Evolutionary conservation across 305 asterid genomes (phyloP), one percentile per base, ranked within the genome.

Genomic region (Plantago coronopus): DNA sequence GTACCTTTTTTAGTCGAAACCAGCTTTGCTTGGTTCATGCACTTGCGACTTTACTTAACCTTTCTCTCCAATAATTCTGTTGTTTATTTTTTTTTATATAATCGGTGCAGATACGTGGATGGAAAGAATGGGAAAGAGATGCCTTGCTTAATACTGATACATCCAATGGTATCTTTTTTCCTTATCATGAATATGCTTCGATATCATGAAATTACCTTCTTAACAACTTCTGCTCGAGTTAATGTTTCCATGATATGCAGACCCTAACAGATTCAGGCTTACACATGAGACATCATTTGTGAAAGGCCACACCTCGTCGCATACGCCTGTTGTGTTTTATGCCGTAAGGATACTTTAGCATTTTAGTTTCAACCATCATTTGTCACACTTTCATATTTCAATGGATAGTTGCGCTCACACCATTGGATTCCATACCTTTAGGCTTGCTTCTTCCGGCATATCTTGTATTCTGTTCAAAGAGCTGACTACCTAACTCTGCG

Each of bases 401-500:
- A 27, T 27, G 34, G 34, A 27, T 27, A 27, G 34, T n/a, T 27
- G 34, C 7, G 34, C 34, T 27, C 34, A 27, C 7, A 8, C 5
- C 34, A 27, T 27, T 27, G 34, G 34, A n/a, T 27, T 27, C 34
- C 5, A 4, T 27, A 27, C 34, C 34, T 27, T 1, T 73, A 89
- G 99, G 85, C 67, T 19, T 93, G 97, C 72, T 93, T 93, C 69
- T 83, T 78, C 48, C 85, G 95, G 20, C 97, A 93, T 73, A 83
- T 93, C 45, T 65, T 83, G 57, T 79, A 88, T 61, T 89, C 97
- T 17, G 99, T 93, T 70, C 83, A 87, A 66, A 85, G 57, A 68
- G 74, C 95, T 11, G 99, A 93, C 70, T 87, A 93, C 89, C 65
- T 78, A 77, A 82, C 97, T 13, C 79, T 89, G 76, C 87, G 99